Evolutionary conservation across 2,329 filamentous ascomycete species (phyloP).

Genomic region (Lasiodiplodia sp.): DNA sequence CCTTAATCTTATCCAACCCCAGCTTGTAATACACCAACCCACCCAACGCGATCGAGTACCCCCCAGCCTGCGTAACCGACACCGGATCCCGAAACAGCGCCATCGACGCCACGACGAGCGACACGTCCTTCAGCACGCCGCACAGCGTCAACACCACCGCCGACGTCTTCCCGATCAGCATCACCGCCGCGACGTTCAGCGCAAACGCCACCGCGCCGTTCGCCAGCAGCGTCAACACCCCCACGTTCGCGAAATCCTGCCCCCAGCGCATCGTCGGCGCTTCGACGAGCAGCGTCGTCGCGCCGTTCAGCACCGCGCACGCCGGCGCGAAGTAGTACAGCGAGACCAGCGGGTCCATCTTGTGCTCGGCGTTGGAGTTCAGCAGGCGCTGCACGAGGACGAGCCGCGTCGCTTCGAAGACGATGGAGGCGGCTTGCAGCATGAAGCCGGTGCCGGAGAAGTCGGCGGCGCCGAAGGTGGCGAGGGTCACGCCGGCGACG

Average conservation of each 20-base stretch:
- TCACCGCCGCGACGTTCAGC: slow-evolving; percentile 85
- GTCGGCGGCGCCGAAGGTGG: slow-evolving; percentile 93
- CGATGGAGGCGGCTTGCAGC: slow-evolving; percentile 78
- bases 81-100: slow-evolving; percentile 81
- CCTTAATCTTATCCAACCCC: slow-evolving; percentile 81
- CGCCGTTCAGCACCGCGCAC: slow-evolving; percentile 80
- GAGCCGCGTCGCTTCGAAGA: slow-evolving; percentile 82
- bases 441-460: slow-evolving; percentile 83
- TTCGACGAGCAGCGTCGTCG: slow-evolving; percentile 72
- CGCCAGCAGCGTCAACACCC: slow-evolving; percentile 73
- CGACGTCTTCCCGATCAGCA: slow-evolving; percentile 87
- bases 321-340: slow-evolving; percentile 90
- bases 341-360: slow-evolving; percentile 92
- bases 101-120: slow-evolving; percentile 81
- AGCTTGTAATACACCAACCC: slow-evolving; percentile 89
- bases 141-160: slow-evolving; percentile 86
- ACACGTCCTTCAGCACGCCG: slow-evolving; percentile 86
- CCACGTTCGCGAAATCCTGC: slow-evolving; percentile 75
- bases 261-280: slow-evolving; percentile 69
- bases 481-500: slow-evolving; percentile 91
- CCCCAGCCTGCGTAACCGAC: slow-evolving; percentile 78
- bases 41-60: slow-evolving; percentile 78
- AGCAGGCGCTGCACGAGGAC: slow-evolving; percentile 85
- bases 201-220: slow-evolving; percentile 82
- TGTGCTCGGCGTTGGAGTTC: slow-evolving; percentile 78